Evolutionary conservation across 805 yeast genomes (phyloP), one percentile per base, ranked within the genome.

Genomic region (Schizosaccharomyces japonicus): DNA sequence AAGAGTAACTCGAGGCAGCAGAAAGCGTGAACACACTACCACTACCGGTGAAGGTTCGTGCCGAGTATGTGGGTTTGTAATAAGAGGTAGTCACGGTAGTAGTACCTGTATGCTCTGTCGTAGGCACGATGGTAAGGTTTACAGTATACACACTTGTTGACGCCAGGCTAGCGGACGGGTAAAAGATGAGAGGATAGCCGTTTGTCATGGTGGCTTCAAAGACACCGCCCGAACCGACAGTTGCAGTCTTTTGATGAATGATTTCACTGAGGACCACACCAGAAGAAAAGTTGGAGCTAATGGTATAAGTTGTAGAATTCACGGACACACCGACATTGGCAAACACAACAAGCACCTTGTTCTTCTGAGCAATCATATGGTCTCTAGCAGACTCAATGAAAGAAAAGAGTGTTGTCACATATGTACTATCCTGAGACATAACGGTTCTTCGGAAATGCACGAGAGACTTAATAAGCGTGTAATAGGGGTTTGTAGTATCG

Each of bases 361-460:
- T 15, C 32, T 42, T 42, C 17, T 27, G 15, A 10, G 21, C 31
- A 3, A 17, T 30, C 15, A 26, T 17, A 13, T 29, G 31, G 17
- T 29, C 13, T 6, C 15, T 17, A 6, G 15, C 46, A 27, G 33
- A 25, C 1, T 15, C 33, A 5, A 27, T 26, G 19, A 27, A 15
- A 7, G 7, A 8, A 15, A 23, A 27, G 13, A 2, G 8, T n/a
- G 28, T 7, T 10, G 10, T 10, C 10, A 27, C 19, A 15, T 10
- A 45, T 7, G 19, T 21, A 19, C 40, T 6, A 31, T 45, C 47
- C n/a, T 45, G 39, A 15, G 17, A 8, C 25, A 31, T 45, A n/a
- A 31, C 47, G 4, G 11, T n/a, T 23, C 30, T 29, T 23, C 50
- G 33, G 32, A 48, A 28, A 2, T 25, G 19, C 27, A 47, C 47